Base-by-base conservation (phyloP, 306 rosid genomes). In the Pyrus communis region DNA sequence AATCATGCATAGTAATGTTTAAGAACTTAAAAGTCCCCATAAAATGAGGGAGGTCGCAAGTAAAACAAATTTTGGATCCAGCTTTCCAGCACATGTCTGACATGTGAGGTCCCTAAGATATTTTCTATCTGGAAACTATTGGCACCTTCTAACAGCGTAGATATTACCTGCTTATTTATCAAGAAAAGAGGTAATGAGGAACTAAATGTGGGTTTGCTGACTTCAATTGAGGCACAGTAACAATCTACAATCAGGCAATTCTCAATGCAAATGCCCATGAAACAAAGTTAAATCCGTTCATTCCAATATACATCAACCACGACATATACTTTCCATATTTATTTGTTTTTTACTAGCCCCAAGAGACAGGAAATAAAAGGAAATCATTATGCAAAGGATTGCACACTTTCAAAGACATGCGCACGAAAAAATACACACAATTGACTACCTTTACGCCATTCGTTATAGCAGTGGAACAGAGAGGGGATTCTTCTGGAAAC, bases 401-500 rank as follows among this genome's bases (percentile, higher is more conserved):
- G 57, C 23, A 69, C 28, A 19, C 11, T 33, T 21, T 18, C 9
- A 25, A 69, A 9, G 42, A 9, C 45, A 52, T 12, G 12, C 31
- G 12, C 13, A 63, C 3, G 3, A 27, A 21, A 15, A 52, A 30
- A 71, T 5, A 3, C 60, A 55, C 31, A 72, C 7, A 64, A 28
- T 49, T 43, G 70, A 78, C 77, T 87, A 95, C 98, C 86, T 93
- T 74, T 69, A 95, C 96, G 8, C 96, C 95, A 78, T 86, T 85
- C 59, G 97, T 90, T 66, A 90, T 73, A 40, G 98, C 93, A 18
- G 85, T 82, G 74, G 95, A 83, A 83, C 97, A 95, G 42, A 86
- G 73, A 69, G 93, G 96, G 69, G 93, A 46, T 38, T 89, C 89
- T 66, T 95, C 96, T 0, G 98, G 96, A 83, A 90, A 95, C 71